Conservation (phyloP, 768 basidiomycete genomes). For the Hemileccinum rubropunctum region DNA sequence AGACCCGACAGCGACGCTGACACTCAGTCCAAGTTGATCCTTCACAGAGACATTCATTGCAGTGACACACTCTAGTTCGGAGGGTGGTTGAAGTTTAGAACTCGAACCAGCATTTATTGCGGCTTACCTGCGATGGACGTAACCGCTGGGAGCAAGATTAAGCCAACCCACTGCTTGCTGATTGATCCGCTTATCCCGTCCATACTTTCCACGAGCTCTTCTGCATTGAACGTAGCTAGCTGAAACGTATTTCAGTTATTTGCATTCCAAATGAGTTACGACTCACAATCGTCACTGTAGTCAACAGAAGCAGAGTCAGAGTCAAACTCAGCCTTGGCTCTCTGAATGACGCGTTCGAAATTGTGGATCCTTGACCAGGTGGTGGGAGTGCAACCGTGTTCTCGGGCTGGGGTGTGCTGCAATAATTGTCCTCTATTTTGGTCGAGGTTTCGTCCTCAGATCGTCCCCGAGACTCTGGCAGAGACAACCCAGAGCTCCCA, state of each 20-base stretch:
- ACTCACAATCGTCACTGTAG: constrained; percentile 62
- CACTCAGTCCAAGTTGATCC: constrained; percentile 76
- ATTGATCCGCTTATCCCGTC: constrained; percentile 69
- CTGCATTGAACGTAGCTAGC: constrained; percentile 61
- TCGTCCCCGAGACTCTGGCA: constrained; percentile 10
- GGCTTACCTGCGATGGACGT: constrained; percentile 71
- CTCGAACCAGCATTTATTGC: not conserved
- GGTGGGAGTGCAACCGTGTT: constrained; percentile 11
- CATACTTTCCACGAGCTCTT: constrained; percentile 81
- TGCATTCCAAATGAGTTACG: not conserved
- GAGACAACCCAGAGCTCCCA: constrained; percentile 5
- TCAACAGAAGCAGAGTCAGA: constrained; percentile 53
- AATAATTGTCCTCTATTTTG: not conserved
- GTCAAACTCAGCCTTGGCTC: constrained; percentile 58
- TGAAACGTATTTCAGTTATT: constrained; percentile 16
- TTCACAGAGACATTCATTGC: constrained; percentile 88
- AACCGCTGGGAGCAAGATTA: constrained; percentile 86
- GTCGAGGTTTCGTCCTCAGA: constrained; percentile 14
- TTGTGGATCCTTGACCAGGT: constrained; percentile 15
- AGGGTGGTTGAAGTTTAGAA: not conserved
- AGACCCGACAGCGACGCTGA: constrained; percentile 81
- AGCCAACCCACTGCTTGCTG: constrained; percentile 84
- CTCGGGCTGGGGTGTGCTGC: constrained; percentile 10
- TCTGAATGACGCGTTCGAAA: constrained; percentile 31
- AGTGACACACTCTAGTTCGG: constrained; percentile 70